phyloP scores from a whole-genome alignment of 176 grass and related monocot species.

The Oryza rufipogon region DNA sequence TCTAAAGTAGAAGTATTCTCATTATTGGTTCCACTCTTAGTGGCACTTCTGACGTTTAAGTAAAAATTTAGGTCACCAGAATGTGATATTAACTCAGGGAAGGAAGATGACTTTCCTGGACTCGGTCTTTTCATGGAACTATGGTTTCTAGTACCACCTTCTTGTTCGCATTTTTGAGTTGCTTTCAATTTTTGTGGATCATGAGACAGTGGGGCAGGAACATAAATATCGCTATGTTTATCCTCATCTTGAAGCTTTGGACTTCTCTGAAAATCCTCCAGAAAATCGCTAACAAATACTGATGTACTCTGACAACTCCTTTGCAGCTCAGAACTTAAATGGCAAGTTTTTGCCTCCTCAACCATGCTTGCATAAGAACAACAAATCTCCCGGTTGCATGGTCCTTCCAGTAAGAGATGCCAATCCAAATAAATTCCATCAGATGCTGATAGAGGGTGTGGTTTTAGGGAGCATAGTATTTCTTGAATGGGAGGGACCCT shows the following conservation, averaged over 20 bases:
- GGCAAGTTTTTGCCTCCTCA: constrained; percentile 57
- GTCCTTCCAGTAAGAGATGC: constrained; percentile 74
- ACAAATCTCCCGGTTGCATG: constrained; percentile 73
- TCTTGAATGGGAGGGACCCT: constrained; percentile 38
- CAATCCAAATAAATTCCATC: constrained; percentile 97
- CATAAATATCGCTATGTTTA: constrained; percentile 38
- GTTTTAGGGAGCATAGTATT: constrained; percentile 61
- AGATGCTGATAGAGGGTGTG: constrained; percentile 62
- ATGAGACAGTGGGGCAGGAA: constrained; percentile 32
- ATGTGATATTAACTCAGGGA: constrained; percentile 62
- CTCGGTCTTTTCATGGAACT: constrained; percentile 23
- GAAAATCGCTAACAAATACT: constrained; percentile 61
- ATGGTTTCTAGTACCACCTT: constrained; percentile 39
- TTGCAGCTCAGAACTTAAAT: constrained; percentile 58
- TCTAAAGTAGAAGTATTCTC: constrained; percentile 33
- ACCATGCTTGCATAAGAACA: constrained; percentile 59
- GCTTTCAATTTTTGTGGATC: constrained; percentile 43
- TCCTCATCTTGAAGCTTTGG: constrained; percentile 41
- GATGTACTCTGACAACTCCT: constrained; percentile 40
- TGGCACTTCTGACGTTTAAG: constrained; percentile 65
- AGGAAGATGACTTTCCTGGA: constrained; percentile 54
- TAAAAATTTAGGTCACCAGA: constrained; percentile 66
- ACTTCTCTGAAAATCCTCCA: constrained; percentile 56
- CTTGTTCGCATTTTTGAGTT: constrained; percentile 38
- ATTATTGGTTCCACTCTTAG: constrained; percentile 33